Percentiles rank a stretch among this genome's conserved stretches.
These are phyloP conservation scores for Glutinoglossum americanum DNA, from an alignment of 495 filamentous ascomycete genomes.

Conservation along the genomic window DNA sequence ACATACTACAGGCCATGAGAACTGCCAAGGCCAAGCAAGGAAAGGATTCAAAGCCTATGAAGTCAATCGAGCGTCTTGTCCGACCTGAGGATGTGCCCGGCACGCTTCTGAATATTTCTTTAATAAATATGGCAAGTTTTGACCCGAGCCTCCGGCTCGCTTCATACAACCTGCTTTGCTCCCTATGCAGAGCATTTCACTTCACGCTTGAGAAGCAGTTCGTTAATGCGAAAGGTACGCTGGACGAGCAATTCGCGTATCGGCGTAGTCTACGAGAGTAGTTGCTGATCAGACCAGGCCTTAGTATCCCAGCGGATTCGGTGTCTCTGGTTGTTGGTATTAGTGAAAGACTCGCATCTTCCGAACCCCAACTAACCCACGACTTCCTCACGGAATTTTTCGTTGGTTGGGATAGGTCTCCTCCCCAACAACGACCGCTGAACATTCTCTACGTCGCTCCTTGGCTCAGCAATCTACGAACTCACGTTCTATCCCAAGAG, in stretches of 20 bases:
- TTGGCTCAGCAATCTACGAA: constrained; percentile 36
- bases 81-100: constrained; percentile 46
- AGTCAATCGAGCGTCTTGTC: constrained; percentile 36
- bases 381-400: constrained; percentile 50
- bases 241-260: background rate
- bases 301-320: constrained; percentile 32
- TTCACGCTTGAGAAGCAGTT: constrained; percentile 36
- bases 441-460: constrained; percentile 45
- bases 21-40: constrained; percentile 34
- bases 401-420: constrained; percentile 43
- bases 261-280: background rate
- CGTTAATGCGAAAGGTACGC: constrained; percentile 32
- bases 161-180: constrained; percentile 40
- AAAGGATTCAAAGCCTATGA: constrained; percentile 33
- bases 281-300: constrained; percentile 3
- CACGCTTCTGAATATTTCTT: constrained; percentile 38
- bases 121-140: constrained; percentile 37
- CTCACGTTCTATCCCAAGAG: constrained; percentile 31
- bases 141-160: constrained; percentile 34
- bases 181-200: constrained; percentile 40
- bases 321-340: constrained; percentile 41
- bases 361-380: constrained; percentile 41
- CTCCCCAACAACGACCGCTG: constrained; percentile 36
- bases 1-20: constrained; percentile 37
- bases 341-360: constrained; percentile 33